phyloP scores from a whole-genome alignment of 1,284 basidiomycete species.

The Tremellales sp. region DNA sequence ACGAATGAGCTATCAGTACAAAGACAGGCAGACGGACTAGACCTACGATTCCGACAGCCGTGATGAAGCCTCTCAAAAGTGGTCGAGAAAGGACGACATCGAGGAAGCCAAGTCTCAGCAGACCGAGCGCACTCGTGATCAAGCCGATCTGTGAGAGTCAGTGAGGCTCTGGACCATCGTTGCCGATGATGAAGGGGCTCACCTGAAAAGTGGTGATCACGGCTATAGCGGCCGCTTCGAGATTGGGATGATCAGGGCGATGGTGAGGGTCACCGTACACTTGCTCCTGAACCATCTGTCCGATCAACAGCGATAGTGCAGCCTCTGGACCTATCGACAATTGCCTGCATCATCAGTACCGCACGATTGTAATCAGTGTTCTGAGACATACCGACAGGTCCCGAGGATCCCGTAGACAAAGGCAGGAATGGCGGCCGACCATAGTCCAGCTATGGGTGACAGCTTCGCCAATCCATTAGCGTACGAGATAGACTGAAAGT shows the following conservation, averaged over 20 bases:
- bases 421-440: slow-evolving; percentile 75
- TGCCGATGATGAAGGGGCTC: slow-evolving; percentile 9
- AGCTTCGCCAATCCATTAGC: slow-evolving; percentile 78
- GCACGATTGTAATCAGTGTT: background rate
- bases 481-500: slow-evolving; percentile 66
- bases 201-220: slow-evolving; percentile 74
- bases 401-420: slow-evolving; percentile 81
- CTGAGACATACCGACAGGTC: slow-evolving; percentile 56
- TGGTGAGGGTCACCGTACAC: slow-evolving; percentile 61
- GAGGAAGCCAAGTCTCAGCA: slow-evolving; percentile 86
- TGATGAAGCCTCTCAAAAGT: slow-evolving; percentile 71
- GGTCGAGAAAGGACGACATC: slow-evolving; percentile 91
- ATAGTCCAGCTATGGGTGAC: slow-evolving; percentile 76
- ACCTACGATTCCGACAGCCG: slow-evolving; percentile 45
- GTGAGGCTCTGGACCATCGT: background rate
- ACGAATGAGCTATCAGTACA: background rate
- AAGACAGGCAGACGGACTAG: slow-evolving; percentile 38
- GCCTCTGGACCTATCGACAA: slow-evolving; percentile 78
- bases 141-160: slow-evolving; percentile 66
- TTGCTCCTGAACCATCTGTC: slow-evolving; percentile 72
- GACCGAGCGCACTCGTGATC: slow-evolving; percentile 78
- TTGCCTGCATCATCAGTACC: slow-evolving; percentile 33
- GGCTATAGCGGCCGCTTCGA: slow-evolving; percentile 59
- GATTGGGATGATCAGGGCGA: slow-evolving; percentile 52
- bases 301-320: slow-evolving; percentile 78